Base-by-base conservation (phyloP, 352 stramenopile species). In the Globisporangium canariense region DNA sequence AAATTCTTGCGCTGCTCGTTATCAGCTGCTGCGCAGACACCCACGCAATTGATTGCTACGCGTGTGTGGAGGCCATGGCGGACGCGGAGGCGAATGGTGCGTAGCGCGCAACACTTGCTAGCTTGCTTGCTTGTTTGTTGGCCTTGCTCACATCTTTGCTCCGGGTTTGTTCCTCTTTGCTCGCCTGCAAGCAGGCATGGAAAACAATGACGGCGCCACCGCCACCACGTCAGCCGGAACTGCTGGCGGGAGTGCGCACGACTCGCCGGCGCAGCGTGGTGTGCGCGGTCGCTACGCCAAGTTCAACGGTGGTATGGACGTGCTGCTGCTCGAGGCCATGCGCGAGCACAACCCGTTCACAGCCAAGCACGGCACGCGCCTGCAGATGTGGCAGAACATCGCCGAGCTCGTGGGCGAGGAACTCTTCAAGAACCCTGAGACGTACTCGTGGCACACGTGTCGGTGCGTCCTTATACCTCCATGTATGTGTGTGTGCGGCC, bases 381-480 rank as follows among this genome's bases (percentile, higher is more conserved):
- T 94, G 51, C 78, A 90, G 30, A 89, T 90, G 79, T 94, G 86
- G 86, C 78, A 91, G 53, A 76, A 78, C 51, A 70, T 94, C 28
- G 86, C 86, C 2, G 74, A 86, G 63, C 74, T 73, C 18, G 71
- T 94, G 11, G 81, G 83, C 38, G 70, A 83, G 36, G 71, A 75
- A 57, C 62, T 89, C 32, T 84, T 82, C 45, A 82, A 92, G 67
- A 90, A 92, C 71, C 71, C 76, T 2, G 67, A 72, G 16, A 79
- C 81, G n/a, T 92, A 82, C 68, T 90, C 81, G 32, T 94, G 86
- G 83, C 83, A 94, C 67, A 92, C 85, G 20, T 94, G 86, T 61
- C 77, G 83, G 83, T 94, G 55, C 36, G 81, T 72, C 25, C 25
- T 28, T 28, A 1, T 28, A 28, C 25, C 25, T 28, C 25, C 25